Base-by-base conservation (phyloP, 305 asterid species). In the Andrographis paniculata region DNA sequence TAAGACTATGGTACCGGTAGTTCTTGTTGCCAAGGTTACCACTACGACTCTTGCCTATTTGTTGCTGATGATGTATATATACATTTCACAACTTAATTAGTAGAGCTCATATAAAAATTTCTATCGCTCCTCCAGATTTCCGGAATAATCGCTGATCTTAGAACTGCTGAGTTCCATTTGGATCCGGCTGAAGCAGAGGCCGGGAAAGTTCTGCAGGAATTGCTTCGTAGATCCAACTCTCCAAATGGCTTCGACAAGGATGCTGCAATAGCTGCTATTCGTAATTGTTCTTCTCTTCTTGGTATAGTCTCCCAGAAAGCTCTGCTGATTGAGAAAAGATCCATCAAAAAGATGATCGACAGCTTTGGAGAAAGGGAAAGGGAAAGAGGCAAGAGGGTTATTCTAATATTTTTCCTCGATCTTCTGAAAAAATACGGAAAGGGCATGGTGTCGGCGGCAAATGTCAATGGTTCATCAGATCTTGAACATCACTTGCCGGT, bases 161-260 rank as follows among this genome's bases (percentile, higher is more conserved):
- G 75, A 62, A 63, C 50, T 52, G 65, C 69, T 20, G 35, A 64
- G 14, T 78, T 85, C 64, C 56, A 58, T 60, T 66, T 85, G 79
- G 93, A 89, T 47, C 83, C 91, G 38, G 55, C 73, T 6, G 95
- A 82, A 53, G 82, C 56, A 67, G 94, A 82, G 56, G 95, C 93
- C 17, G 85, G 91, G 30, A 74, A 58, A 62, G 53, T 73, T 27
- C 58, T 89, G 40, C 71, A 62, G 43, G 74, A 75, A 58, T 54
- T 89, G 71, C 82, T 89, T 42, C 86, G 53, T 38, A 55, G 57
- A 52, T 78, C 62, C 40, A 67, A 70, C 36, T 68, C 89, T 24
- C 53, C 77, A 45, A 53, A 55, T 5, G 70, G 71, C 60, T 72
- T 78, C 23, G 61, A 49, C 0, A 82, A 71, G 56, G 82, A 78